A percentile compares a stretch with the other conserved stretches of the same genome.
phyloP scores from a whole-genome alignment of 345 rosid genomes.

The Viola odorata region DNA sequence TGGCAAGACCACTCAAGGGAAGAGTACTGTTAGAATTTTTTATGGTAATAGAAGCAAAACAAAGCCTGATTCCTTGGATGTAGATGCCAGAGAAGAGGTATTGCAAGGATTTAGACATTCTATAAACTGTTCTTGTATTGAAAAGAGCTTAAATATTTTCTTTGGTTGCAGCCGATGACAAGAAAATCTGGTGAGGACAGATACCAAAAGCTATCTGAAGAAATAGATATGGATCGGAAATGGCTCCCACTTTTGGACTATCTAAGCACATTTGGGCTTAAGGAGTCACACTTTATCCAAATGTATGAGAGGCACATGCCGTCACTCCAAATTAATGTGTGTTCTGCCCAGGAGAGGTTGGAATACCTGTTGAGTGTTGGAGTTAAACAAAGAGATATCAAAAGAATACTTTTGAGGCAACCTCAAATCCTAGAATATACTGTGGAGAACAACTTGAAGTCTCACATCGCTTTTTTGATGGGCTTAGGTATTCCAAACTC shows the following conservation, averaged over 20 bases:
- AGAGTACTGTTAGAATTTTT: slow-evolving; percentile 10
- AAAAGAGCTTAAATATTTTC: slow-evolving; percentile 10
- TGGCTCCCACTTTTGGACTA: slow-evolving; percentile 91
- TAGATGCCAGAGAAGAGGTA: slow-evolving; percentile 48
- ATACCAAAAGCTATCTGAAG: slow-evolving; percentile 58
- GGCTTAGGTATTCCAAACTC: slow-evolving; percentile 75
- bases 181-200: slow-evolving; percentile 32
- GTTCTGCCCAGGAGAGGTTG: slow-evolving; percentile 81
- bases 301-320: slow-evolving; percentile 91
- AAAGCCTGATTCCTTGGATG: slow-evolving; percentile 28
- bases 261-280: slow-evolving; percentile 64
- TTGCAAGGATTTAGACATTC: slow-evolving; percentile 10
- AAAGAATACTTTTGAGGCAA: slow-evolving; percentile 80
- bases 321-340: slow-evolving; percentile 64
- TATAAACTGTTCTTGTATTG: neutral
- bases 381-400: slow-evolving; percentile 79
- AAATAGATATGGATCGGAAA: slow-evolving; percentile 62
- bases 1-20: slow-evolving; percentile 19
- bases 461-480: slow-evolving; percentile 70
- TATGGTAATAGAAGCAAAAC: slow-evolving; percentile 17
- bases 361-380: slow-evolving; percentile 82
- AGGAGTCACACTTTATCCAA: slow-evolving; percentile 79
- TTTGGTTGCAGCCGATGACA: slow-evolving; percentile 37
- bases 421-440: slow-evolving; percentile 90
- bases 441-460: slow-evolving; percentile 74